Percentiles rank a stretch among this genome's conserved stretches.
Evolutionary conservation across 2,329 filamentous ascomycete species (phyloP).

Genomic region (Phaeomoniella chlamydospora): DNA sequence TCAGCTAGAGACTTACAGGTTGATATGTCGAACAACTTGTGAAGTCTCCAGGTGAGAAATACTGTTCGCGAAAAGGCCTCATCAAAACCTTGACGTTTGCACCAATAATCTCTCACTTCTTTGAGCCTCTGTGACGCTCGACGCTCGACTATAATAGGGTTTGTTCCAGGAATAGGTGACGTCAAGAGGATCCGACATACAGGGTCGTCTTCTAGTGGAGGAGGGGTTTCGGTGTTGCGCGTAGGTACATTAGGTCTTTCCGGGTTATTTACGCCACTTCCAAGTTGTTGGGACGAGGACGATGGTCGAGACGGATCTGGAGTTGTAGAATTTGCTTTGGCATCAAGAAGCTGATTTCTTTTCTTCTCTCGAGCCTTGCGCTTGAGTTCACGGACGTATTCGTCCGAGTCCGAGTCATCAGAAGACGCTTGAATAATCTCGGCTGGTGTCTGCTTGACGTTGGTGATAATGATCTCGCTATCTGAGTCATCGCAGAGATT

Average conservation of each 20-base stretch:
- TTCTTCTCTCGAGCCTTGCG: conserved; percentile 25
- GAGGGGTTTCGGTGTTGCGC: conserved; percentile 1
- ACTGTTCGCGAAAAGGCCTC: conserved; percentile 37
- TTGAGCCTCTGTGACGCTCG: conserved; percentile 53
- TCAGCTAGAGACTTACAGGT: conserved; percentile 52
- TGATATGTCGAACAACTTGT: conserved; percentile 59
- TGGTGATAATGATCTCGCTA: not conserved
- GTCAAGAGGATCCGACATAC: conserved; percentile 52
- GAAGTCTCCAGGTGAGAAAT: conserved; percentile 67
- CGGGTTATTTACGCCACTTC: too few relatives aligned
- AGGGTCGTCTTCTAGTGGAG: conserved; percentile 23
- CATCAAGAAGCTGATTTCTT: conserved; percentile 12
- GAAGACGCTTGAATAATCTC: conserved; percentile 2
- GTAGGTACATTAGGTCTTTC: not conserved
- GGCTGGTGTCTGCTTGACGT: not conserved
- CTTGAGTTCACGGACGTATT: conserved; percentile 27
- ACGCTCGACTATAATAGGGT: conserved; percentile 47
- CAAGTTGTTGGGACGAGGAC: conserved; percentile 7
- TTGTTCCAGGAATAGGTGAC: conserved; percentile 48
- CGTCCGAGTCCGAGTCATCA: conserved; percentile 19
- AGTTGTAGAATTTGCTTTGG: conserved; percentile 3
- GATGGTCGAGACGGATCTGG: conserved; percentile 4
- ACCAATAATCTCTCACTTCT: conserved; percentile 56
- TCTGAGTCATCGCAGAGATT: not conserved
- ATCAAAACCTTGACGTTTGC: conserved; percentile 42